A percentile compares a stretch with the other conserved stretches of the same genome.
Evolutionary conservation across 371 early-diverging fungal genomes (phyloP).

Genomic region (Lichtheimia ramosa): DNA sequence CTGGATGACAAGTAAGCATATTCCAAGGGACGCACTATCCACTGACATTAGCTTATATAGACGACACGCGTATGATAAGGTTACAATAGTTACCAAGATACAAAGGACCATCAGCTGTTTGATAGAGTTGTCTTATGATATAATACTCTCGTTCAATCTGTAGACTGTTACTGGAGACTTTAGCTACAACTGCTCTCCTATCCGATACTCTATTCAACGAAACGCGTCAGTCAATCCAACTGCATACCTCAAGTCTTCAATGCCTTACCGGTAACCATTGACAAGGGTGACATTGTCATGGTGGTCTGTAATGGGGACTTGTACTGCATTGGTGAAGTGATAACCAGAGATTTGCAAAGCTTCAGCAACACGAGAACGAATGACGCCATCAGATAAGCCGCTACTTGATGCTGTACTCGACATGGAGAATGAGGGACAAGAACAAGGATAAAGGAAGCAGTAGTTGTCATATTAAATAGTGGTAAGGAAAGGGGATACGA

Average conservation of each 20-base stretch:
- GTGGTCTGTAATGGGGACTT: conserved; percentile 25
- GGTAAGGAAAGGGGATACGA: no score
- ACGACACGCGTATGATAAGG: no score
- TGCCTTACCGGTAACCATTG: conserved; percentile 33
- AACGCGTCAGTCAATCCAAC: not conserved
- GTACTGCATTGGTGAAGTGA: conserved; percentile 25
- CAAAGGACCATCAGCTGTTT: conserved; percentile 28
- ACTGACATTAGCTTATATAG: not conserved
- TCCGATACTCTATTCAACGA: conserved; percentile 35
- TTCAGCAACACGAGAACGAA: no score
- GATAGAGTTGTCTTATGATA: conserved; percentile 36
- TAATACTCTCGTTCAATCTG: conserved; percentile 43
- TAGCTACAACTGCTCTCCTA: conserved; percentile 39
- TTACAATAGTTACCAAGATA: conserved; percentile 3
- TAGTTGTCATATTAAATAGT: no score
- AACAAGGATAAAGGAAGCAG: no score
- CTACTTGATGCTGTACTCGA: no score
- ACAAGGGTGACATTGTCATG: conserved; percentile 40
- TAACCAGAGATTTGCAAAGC: conserved; percentile 38
- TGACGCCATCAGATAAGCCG: no score
- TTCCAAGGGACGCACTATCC: conserved; percentile 40
- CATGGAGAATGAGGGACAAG: no score
- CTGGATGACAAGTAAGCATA: conserved; percentile 29
- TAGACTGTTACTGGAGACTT: conserved; percentile 34
- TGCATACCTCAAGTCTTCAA: not conserved